A percentile compares a stretch with the other conserved stretches of the same genome.
Conservation (phyloP, 2,329 filamentous ascomycete genomes). For the Lecanosticta acicola region DNA sequence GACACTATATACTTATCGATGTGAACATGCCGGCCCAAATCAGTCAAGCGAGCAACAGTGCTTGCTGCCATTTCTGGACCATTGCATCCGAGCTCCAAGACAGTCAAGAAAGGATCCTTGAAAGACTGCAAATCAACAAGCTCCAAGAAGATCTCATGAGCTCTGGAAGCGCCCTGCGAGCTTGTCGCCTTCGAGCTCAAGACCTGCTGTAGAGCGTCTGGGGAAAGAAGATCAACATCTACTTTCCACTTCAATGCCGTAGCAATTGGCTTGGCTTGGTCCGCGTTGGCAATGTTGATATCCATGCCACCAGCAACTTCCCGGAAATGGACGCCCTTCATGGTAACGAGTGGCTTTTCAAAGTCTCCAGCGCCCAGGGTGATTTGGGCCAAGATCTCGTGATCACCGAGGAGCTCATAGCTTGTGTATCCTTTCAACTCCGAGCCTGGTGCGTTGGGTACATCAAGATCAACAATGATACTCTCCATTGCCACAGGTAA, state of each 20-base stretch:
- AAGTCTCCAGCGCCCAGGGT: neutral
- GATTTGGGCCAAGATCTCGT: neutral
- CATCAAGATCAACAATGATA: constrained; percentile 3
- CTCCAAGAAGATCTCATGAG: neutral
- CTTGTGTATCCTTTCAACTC: constrained; percentile 1
- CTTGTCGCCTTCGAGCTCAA: neutral
- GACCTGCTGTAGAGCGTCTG: neutral
- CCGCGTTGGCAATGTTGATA: neutral
- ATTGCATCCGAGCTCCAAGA: neutral
- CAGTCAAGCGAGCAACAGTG: neutral
- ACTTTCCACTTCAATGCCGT: constrained; percentile 3
- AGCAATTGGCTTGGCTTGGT: constrained; percentile 1
- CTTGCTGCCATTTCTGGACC: neutral
- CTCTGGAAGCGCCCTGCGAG: neutral
- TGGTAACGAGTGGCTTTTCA: neutral
- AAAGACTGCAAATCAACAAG: neutral
- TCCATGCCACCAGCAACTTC: constrained; percentile 1
- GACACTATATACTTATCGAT: neutral
- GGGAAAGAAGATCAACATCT: constrained; percentile 8
- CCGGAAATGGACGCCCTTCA: neutral
- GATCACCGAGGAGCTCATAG: neutral
- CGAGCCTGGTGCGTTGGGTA: neutral
- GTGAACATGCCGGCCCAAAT: neutral
- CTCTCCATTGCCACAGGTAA: neutral
- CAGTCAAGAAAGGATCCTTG: neutral